Evolutionary conservation across 2,329 filamentous ascomycete species (phyloP).

Genomic region (Capronia americana): DNA sequence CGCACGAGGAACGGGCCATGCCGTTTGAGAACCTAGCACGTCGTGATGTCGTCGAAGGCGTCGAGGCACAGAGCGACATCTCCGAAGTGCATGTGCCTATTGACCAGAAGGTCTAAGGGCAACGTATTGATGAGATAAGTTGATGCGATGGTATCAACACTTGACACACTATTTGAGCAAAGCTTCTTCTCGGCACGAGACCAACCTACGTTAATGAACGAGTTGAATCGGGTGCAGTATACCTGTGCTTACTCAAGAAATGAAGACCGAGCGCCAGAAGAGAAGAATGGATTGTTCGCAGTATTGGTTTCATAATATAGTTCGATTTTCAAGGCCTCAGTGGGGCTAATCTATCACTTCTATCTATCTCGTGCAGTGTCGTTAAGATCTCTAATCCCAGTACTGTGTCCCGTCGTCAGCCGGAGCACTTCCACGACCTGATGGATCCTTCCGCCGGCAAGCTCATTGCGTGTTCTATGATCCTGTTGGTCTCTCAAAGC

Average conservation of each 20-base stretch:
- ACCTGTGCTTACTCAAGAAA: neutral
- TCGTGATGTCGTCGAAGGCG: neutral
- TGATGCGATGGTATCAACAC: neutral
- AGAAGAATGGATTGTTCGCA: neutral
- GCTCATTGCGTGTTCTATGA: neutral
- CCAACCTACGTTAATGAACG: neutral
- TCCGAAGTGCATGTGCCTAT: slow-evolving; percentile 23
- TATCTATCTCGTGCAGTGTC: neutral
- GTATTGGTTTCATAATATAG: neutral
- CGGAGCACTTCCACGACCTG: slow-evolving; percentile 25
- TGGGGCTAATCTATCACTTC: neutral
- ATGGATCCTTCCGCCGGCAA: neutral
- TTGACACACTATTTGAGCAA: neutral
- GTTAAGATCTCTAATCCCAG: neutral
- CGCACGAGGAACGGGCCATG: slow-evolving; percentile 23
- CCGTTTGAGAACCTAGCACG: slow-evolving; percentile 24
- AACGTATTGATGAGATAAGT: neutral
- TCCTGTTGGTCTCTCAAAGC: neutral
- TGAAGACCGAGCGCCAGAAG: neutral
- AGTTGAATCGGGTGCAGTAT: neutral
- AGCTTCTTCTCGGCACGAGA: neutral
- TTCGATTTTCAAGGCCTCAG: neutral
- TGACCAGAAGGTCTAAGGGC: slow-evolving; percentile 21
- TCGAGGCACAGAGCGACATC: slow-evolving; percentile 21
- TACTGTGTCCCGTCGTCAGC: slow-evolving; percentile 8